Conservation (phyloP, 306 rosid species). For the Pyrus bretschneideri region DNA sequence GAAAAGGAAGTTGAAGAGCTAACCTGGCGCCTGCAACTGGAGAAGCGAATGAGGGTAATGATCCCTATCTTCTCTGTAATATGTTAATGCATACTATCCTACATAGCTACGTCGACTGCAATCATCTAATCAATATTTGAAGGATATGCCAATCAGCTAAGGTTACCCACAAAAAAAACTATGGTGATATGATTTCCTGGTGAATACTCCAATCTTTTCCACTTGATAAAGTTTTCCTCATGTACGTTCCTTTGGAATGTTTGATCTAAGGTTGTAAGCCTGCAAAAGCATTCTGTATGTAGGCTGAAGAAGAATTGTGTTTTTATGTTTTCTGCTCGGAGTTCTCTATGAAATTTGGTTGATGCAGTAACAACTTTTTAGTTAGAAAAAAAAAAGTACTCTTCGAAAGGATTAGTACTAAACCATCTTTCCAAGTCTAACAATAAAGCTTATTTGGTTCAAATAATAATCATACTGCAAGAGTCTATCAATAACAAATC, state of each 20-base stretch:
- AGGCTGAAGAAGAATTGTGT: not conserved
- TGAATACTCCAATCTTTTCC: not conserved
- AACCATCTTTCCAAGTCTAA: not conserved
- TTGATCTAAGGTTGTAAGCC: not conserved
- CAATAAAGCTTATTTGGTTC: not conserved
- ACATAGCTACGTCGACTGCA: not conserved
- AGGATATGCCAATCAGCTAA: not conserved
- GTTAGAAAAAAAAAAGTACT: not conserved
- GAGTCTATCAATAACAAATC: not conserved
- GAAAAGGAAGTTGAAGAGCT: slow-evolving; percentile 89
- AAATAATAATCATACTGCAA: not conserved
- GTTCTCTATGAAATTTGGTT: not conserved
- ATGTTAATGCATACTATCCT: not conserved
- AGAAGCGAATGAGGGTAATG: slow-evolving; percentile 72
- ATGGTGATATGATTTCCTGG: not conserved
- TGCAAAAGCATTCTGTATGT: not conserved
- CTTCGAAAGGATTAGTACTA: not conserved
- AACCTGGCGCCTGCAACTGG: slow-evolving; percentile 49
- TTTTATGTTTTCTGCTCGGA: not conserved
- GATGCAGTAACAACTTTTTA: not conserved
- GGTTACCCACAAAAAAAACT: not conserved
- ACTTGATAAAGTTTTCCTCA: not conserved
- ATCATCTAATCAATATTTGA: not conserved
- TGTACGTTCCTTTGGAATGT: not conserved
- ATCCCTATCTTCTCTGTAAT: not conserved